A percentile compares a stretch with the other conserved stretches of the same genome.
phyloP scores from a whole-genome alignment of 2,329 filamentous ascomycete genomes.

The Nemania diffusa region DNA sequence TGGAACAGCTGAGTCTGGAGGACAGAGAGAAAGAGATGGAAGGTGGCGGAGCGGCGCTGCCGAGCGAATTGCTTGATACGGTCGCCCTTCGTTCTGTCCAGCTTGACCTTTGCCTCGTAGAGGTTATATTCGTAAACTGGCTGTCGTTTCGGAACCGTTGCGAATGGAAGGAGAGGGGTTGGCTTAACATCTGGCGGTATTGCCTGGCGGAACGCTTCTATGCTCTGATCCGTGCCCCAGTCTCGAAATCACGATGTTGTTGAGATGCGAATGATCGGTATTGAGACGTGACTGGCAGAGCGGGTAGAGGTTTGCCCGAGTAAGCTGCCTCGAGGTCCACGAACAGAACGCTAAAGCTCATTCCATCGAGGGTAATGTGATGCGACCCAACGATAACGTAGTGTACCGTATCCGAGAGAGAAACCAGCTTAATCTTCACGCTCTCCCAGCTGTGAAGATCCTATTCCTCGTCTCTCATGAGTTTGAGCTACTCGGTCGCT shows the following conservation, averaged over 20 bases:
- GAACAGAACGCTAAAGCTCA: conserved; percentile 22
- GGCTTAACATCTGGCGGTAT: neutral
- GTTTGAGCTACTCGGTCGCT: conserved; percentile 12
- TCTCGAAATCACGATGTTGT: neutral
- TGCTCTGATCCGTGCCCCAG: neutral
- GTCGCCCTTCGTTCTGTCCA: no score
- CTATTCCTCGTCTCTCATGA: no score
- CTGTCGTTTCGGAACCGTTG: neutral
- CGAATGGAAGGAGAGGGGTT: conserved; percentile 10
- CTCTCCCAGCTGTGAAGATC: conserved; percentile 25
- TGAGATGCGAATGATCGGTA: conserved; percentile 12
- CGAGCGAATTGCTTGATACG: conserved; percentile 6
- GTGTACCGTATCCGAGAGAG: conserved; percentile 11
- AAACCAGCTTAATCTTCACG: conserved; percentile 27
- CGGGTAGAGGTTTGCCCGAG: neutral
- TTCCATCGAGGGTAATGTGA: conserved; percentile 28
- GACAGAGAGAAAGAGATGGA: conserved; percentile 5
- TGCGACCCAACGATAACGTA: conserved; percentile 28
- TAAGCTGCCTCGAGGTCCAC: conserved; percentile 23
- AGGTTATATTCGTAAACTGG: neutral
- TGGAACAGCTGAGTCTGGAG: conserved; percentile 3
- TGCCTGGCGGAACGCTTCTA: neutral
- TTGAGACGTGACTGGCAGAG: neutral
- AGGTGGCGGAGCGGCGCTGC: neutral
- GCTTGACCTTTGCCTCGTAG: neutral